These are phyloP conservation scores for Henckelia pumila DNA, from an alignment of 257 asterid species.

Conservation along the genomic window DNA sequence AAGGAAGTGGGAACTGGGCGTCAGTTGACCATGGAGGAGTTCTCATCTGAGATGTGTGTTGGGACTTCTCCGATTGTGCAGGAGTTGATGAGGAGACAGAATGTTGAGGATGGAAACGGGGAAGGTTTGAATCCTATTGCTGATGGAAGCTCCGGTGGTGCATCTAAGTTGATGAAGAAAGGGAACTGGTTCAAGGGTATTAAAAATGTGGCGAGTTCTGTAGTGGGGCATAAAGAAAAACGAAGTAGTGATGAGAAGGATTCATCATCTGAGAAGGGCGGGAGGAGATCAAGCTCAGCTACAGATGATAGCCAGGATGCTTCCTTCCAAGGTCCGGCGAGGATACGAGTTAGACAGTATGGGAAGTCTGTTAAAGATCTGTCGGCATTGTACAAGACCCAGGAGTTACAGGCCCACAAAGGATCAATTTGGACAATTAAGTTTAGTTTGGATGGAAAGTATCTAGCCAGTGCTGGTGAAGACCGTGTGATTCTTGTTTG, in stretches of 20 bases:
- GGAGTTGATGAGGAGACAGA: slow-evolving; percentile 94
- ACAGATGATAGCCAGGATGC: slow-evolving; percentile 95
- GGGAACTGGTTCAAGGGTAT: slow-evolving; percentile 83
- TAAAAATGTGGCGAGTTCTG: slow-evolving; percentile 70
- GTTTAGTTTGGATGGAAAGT: no score
- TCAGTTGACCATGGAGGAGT: slow-evolving; percentile 87
- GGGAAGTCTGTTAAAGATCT: no score
- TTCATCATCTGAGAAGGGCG: slow-evolving; percentile 91
- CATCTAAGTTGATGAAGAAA: slow-evolving; percentile 60
- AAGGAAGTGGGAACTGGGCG: slow-evolving; percentile 91
- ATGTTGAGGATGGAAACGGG: slow-evolving; percentile 69
- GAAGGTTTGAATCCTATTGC: slow-evolving; percentile 45
- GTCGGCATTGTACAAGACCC: no score
- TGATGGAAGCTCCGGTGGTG: slow-evolving; percentile 51
- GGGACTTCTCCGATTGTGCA: slow-evolving; percentile 97
- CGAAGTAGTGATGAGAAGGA: slow-evolving; percentile 92
- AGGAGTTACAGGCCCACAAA: slow-evolving; percentile 63
- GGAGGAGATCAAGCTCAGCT: slow-evolving; percentile 96
- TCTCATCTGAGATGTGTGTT: slow-evolving; percentile 72
- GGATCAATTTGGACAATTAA: slow-evolving; percentile 81
- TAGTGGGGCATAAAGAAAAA: slow-evolving; percentile 65
- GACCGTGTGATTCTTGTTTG: no score
- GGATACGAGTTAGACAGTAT: slow-evolving; percentile 45
- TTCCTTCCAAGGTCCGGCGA: slow-evolving; percentile 80
- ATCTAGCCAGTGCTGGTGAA: no score